Evolutionary conservation across 129 eudicot species (phyloP).

Genomic region (Rutidosis leptorrhynchoides): DNA sequence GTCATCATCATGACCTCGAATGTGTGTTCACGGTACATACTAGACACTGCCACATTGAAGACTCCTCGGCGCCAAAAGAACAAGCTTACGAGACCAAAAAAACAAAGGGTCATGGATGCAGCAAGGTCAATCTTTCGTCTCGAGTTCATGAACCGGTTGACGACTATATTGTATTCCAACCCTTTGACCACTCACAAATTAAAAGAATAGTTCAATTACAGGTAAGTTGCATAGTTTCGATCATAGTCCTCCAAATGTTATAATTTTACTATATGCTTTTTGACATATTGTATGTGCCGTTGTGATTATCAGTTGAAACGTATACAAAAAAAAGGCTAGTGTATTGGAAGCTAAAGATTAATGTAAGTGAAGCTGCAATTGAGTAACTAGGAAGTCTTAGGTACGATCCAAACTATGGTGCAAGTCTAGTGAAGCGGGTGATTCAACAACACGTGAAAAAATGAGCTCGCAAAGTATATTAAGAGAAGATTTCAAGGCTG

Average conservation of each 20-base stretch:
- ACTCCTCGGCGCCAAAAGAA: constrained; percentile 55
- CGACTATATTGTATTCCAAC: constrained; percentile 95
- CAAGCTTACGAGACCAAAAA: constrained; percentile 71
- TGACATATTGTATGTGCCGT: background rate
- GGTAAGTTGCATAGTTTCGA: background rate
- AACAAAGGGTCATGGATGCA: constrained; percentile 86
- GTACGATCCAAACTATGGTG: constrained; percentile 94
- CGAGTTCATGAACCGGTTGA: constrained; percentile 99
- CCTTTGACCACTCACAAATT: constrained; percentile 90
- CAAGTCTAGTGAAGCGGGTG: constrained; percentile 92
- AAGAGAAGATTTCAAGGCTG: constrained; percentile 91
- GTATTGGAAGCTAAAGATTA: constrained; percentile 53
- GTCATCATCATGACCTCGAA: constrained; percentile 97
- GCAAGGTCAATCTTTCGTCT: constrained; percentile 86
- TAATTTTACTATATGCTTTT: background rate
- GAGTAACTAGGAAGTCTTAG: constrained; percentile 42
- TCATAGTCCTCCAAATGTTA: background rate
- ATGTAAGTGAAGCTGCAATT: constrained; percentile 17
- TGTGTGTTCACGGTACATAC: constrained; percentile 91
- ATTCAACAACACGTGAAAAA: constrained; percentile 85
- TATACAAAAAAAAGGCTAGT: constrained; percentile 80
- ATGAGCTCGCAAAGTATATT: constrained; percentile 91
- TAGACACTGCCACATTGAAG: constrained; percentile 74
- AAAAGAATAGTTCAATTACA: constrained; percentile 78
- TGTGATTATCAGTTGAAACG: constrained; percentile 47